Percentiles rank a stretch among this genome's conserved stretches.
Evolutionary conservation across 768 basidiomycete genomes (phyloP).

Genomic region (Lactarius tabidus): DNA sequence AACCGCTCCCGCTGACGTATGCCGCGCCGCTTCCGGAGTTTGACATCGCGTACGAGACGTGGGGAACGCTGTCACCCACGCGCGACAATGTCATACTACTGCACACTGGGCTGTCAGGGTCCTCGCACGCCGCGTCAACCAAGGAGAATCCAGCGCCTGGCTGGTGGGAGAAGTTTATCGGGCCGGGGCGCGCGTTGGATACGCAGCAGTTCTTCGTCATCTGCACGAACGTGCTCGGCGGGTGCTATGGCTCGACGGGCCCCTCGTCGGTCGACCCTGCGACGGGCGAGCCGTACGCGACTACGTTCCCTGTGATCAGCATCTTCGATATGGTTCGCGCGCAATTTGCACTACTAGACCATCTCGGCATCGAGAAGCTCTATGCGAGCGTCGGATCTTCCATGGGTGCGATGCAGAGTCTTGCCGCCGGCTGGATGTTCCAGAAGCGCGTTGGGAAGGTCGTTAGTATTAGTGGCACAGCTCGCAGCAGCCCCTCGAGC

Average conservation of each 20-base stretch:
- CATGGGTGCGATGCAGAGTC: slow-evolving; percentile 98
- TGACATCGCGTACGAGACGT: slow-evolving; percentile 95
- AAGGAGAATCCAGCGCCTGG: slow-evolving; percentile 72
- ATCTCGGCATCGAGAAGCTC: slow-evolving; percentile 75
- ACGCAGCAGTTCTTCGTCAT: slow-evolving; percentile 90
- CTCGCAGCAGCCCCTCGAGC: slow-evolving; percentile 84
- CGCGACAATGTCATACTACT: slow-evolving; percentile 90
- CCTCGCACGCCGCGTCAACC: slow-evolving; percentile 90
- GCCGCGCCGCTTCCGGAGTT: slow-evolving; percentile 57
- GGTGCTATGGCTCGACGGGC: slow-evolving; percentile 97
- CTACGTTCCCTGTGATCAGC: slow-evolving; percentile 84
- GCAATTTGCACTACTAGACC: slow-evolving; percentile 82
- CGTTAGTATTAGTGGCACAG: slow-evolving; percentile 93
- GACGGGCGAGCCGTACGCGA: slow-evolving; percentile 74
- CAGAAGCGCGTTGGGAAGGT: slow-evolving; percentile 87
- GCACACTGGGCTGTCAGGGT: slow-evolving; percentile 94
- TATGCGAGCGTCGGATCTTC: slow-evolving; percentile 93
- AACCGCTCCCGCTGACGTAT: slow-evolving; percentile 64
- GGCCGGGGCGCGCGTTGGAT: slow-evolving; percentile 90
- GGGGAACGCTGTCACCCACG: slow-evolving; percentile 79
- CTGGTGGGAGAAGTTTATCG: slow-evolving; percentile 99
- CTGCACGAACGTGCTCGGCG: slow-evolving; percentile 95
- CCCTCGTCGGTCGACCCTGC: slow-evolving; percentile 78
- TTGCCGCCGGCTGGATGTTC: slow-evolving; percentile 90
- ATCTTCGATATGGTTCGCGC: slow-evolving; percentile 98